Evolutionary conservation across 2,329 filamentous ascomycete genomes (phyloP).

Genomic region (Chrysoporthe austroafricana): DNA sequence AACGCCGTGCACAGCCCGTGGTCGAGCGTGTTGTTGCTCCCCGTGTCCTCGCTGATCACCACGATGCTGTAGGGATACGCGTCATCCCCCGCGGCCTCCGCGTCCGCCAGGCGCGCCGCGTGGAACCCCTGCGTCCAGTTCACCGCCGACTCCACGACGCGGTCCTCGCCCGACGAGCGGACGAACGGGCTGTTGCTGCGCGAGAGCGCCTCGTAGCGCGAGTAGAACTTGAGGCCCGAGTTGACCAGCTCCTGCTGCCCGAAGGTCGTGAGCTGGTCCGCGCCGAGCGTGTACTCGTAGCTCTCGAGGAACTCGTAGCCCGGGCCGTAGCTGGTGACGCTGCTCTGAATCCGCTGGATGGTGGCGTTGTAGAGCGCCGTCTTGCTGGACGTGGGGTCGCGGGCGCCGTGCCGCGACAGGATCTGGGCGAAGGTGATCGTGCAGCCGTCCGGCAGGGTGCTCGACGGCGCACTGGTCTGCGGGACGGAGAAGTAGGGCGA

Average conservation of each 20-base stretch:
- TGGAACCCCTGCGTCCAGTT: constrained; percentile 80
- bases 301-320: constrained; percentile 71
- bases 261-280: constrained; percentile 60
- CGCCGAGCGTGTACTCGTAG: constrained; percentile 69
- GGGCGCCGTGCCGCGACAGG: constrained; percentile 82
- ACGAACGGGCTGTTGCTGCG: constrained; percentile 55
- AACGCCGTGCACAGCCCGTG: constrained; percentile 74
- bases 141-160: constrained; percentile 61
- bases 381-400: constrained; percentile 76
- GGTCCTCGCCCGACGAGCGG: constrained; percentile 46
- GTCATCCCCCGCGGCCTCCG: constrained; percentile 44
- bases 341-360: constrained; percentile 66
- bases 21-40: constrained; percentile 80
- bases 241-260: constrained; percentile 73
- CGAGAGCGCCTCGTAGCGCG: constrained; percentile 69
- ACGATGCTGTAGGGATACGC: constrained; percentile 60
- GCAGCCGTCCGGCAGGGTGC: constrained; percentile 68
- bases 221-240: constrained; percentile 76
- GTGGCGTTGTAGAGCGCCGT: constrained; percentile 64
- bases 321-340: constrained; percentile 59
- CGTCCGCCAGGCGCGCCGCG: constrained; percentile 47
- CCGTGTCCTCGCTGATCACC: constrained; percentile 69
- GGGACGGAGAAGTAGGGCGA: constrained; percentile 80
- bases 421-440: constrained; percentile 78
- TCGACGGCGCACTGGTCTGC: constrained; percentile 58